Conservation (phyloP, 2,329 filamentous ascomycete species). For the Curvularia eragrostidis region DNA sequence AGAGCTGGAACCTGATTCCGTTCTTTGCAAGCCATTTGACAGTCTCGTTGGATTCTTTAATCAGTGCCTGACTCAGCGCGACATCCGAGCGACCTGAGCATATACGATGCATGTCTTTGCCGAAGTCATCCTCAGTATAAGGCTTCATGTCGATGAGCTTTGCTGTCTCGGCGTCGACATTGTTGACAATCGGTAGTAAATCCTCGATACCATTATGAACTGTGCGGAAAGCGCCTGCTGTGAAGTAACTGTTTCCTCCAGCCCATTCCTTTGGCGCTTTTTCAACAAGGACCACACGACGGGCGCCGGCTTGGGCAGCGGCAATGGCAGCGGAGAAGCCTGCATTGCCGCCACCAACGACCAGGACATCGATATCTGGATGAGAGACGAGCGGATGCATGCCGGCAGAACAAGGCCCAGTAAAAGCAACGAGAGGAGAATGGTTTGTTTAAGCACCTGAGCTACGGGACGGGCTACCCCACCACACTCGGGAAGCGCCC, state of each 20-base stretch:
- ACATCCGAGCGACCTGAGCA: conserved; percentile 62
- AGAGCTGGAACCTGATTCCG: conserved; percentile 65
- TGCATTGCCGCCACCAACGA: conserved; percentile 70
- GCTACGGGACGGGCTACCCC: not conserved
- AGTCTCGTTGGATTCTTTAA: conserved; percentile 59
- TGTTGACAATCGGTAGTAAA: conserved; percentile 67
- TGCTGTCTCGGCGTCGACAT: conserved; percentile 56
- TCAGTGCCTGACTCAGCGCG: conserved; percentile 56
- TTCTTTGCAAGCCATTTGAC: conserved; percentile 63
- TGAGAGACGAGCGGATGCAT: conserved; percentile 6
- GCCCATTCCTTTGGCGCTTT: conserved; percentile 65
- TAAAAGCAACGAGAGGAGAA: not conserved
- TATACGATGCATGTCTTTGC: conserved; percentile 63
- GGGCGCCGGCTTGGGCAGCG: conserved; percentile 58
- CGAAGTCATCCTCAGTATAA: conserved; percentile 64
- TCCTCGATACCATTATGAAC: conserved; percentile 63
- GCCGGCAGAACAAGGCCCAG: not conserved
- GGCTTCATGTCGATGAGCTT: conserved; percentile 63
- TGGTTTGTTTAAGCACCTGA: not conserved
- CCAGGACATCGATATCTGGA: conserved; percentile 51
- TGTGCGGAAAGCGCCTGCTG: conserved; percentile 68
- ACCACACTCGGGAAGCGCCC: not conserved
- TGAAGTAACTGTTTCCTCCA: conserved; percentile 71
- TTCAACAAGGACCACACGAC: conserved; percentile 63
- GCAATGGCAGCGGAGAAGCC: conserved; percentile 67